phyloP scores from a whole-genome alignment of 75 land plant genomes.

The Azolla pinnata region DNA sequence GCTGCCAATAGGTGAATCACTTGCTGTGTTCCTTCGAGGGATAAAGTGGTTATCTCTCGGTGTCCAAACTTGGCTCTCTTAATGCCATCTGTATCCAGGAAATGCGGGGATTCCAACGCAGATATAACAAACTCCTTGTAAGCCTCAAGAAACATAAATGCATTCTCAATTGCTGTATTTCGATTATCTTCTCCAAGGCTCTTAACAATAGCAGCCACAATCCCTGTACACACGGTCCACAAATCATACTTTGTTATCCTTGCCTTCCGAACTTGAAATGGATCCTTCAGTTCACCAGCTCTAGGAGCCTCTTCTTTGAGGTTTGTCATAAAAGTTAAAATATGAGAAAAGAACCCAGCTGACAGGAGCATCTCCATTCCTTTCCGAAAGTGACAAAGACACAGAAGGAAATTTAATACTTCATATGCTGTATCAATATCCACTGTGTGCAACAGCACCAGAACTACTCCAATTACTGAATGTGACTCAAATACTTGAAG shows the following conservation, averaged over 20 bases:
- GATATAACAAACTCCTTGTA: slow-evolving; percentile 52
- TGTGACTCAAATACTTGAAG: slow-evolving; percentile 63
- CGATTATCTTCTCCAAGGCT: slow-evolving; percentile 47
- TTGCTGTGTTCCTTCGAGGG: slow-evolving; percentile 53
- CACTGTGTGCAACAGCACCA: slow-evolving; percentile 34
- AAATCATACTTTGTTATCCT: slow-evolving; percentile 28
- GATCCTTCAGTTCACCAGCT: slow-evolving; percentile 16
- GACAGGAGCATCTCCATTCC: slow-evolving; percentile 76
- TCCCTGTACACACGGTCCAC: slow-evolving; percentile 66
- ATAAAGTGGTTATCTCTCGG: slow-evolving; percentile 34
- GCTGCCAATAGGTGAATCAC: slow-evolving; percentile 50
- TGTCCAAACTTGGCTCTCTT: slow-evolving; percentile 43
- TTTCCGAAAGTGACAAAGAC: slow-evolving; percentile 49
- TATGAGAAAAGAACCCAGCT: slow-evolving; percentile 41
- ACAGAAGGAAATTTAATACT: slow-evolving; percentile 58
- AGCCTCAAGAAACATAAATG: slow-evolving; percentile 37
- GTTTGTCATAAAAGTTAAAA: slow-evolving; percentile 33
- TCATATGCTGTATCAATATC: slow-evolving; percentile 22
- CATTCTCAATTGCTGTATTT: slow-evolving; percentile 35
- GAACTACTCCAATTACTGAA: slow-evolving; percentile 32
- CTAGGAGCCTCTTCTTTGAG: slow-evolving; percentile 24
- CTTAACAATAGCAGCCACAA: slow-evolving; percentile 50
- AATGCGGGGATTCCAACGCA: slow-evolving; percentile 44
- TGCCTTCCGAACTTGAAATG: slow-evolving; percentile 20
- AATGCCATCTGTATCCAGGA: slow-evolving; percentile 43